phyloP scores from a whole-genome alignment of 176 grass and related monocot genomes.

The Echinochloa phyllopogon region DNA sequence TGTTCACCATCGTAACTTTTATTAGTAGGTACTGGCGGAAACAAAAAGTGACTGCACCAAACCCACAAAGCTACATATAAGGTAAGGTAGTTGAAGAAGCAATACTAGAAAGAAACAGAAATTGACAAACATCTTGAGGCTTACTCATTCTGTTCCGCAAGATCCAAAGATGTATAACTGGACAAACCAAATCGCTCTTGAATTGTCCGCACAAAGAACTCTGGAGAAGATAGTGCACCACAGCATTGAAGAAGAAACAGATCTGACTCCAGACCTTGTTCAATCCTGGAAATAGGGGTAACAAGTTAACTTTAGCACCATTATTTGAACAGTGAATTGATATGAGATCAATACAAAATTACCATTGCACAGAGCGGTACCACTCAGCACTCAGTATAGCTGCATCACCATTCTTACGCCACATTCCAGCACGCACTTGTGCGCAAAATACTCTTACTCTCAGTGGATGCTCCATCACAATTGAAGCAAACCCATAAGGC shows the following conservation, averaged over 20 bases:
- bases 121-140: slow-evolving; percentile 32
- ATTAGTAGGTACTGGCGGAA: slow-evolving; percentile 20
- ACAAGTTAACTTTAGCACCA: slow-evolving; percentile 36
- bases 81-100: slow-evolving; percentile 4
- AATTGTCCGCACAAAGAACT: slow-evolving; percentile 86
- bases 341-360: slow-evolving; percentile 42
- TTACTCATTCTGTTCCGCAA: slow-evolving; percentile 87
- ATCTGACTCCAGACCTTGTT: slow-evolving; percentile 94
- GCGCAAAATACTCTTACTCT: slow-evolving; percentile 91
- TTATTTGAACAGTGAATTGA: slow-evolving; percentile 34
- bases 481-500: slow-evolving; percentile 75
- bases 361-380: slow-evolving; percentile 93
- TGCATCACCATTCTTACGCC: slow-evolving; percentile 97
- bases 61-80: slow-evolving; percentile 7
- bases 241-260: slow-evolving; percentile 96
- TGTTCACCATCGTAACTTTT: neutral
- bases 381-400: slow-evolving; percentile 80
- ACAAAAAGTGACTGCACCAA: slow-evolving; percentile 14
- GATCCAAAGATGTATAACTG: slow-evolving; percentile 76
- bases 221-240: slow-evolving; percentile 90
- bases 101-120: slow-evolving; percentile 33
- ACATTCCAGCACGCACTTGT: slow-evolving; percentile 97
- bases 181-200: slow-evolving; percentile 94
- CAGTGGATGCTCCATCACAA: slow-evolving; percentile 98
- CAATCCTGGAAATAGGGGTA: slow-evolving; percentile 70